These are phyloP conservation scores for Sonneratia alba DNA, from an alignment of 345 rosid species.

Conservation along the genomic window DNA sequence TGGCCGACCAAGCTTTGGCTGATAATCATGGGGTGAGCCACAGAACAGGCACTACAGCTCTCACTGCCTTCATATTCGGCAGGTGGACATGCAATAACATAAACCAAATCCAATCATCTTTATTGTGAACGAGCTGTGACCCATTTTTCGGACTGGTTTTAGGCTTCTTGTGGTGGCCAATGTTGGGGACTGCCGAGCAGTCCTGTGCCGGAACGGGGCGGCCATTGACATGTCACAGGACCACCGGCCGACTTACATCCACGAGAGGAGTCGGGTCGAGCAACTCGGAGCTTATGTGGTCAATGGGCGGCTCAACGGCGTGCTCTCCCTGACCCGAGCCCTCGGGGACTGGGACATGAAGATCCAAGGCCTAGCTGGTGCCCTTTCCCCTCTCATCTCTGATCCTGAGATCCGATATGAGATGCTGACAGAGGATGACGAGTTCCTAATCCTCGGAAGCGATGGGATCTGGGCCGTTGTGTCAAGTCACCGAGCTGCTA, in stretches of 20 bases:
- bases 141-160: background rate
- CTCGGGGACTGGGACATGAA: slow-evolving; percentile 94
- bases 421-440: slow-evolving; percentile 67
- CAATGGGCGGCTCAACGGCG: slow-evolving; percentile 68
- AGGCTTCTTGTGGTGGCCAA: slow-evolving; percentile 62
- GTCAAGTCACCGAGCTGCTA: slow-evolving; percentile 78
- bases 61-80: slow-evolving; percentile 59
- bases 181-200: slow-evolving; percentile 45
- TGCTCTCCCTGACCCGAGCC: slow-evolving; percentile 68
- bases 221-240: slow-evolving; percentile 41
- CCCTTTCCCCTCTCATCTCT: slow-evolving; percentile 60
- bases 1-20: slow-evolving; percentile 60
- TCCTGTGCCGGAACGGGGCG: slow-evolving; percentile 36
- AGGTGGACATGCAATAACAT: slow-evolving; percentile 15
- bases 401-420: slow-evolving; percentile 65
- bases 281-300: slow-evolving; percentile 46
- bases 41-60: slow-evolving; percentile 77
- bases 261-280: slow-evolving; percentile 26
- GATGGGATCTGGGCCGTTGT: slow-evolving; percentile 92
- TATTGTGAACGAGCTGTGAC: too few relatives aligned
- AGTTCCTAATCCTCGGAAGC: slow-evolving; percentile 79
- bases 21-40: slow-evolving; percentile 48
- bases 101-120: too few relatives aligned
- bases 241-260: slow-evolving; percentile 29
- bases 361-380: slow-evolving; percentile 23